A percentile compares a stretch with the other conserved stretches of the same genome.
phyloP scores from a whole-genome alignment of 2,329 filamentous ascomycete species.

The Fusarium redolens region DNA sequence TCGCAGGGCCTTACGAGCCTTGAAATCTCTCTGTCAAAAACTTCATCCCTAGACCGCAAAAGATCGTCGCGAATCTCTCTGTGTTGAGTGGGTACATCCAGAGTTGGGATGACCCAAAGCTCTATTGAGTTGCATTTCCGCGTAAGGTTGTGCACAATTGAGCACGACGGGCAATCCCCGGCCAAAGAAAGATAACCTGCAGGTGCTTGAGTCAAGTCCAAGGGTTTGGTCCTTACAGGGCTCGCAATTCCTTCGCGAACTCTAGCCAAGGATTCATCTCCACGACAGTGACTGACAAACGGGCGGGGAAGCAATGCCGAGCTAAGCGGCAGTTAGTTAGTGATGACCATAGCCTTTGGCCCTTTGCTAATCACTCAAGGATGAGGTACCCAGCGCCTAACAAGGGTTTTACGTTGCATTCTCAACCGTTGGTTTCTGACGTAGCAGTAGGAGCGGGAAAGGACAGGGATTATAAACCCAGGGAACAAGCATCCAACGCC shows the following conservation, averaged over 20 bases:
- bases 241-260: not conserved
- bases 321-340: slow-evolving; percentile 7
- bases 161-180: not conserved
- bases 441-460: not conserved
- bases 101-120: not conserved
- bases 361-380: not conserved
- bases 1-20: no score
- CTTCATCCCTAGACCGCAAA: slow-evolving; percentile 1
- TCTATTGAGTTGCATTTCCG: not conserved
- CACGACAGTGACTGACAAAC: not conserved
- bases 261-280: not conserved
- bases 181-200: not conserved
- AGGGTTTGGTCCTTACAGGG: not conserved
- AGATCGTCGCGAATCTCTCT: slow-evolving; percentile 20
- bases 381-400: not conserved
- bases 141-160: not conserved
- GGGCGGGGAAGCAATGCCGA: not conserved
- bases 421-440: slow-evolving; percentile 3
- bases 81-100: not conserved
- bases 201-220: not conserved
- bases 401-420: slow-evolving; percentile 2
- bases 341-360: not conserved
- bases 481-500: not conserved
- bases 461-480: not conserved
- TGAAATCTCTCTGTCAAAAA: not conserved